Conservation (phyloP, 495 filamentous ascomycete genomes). For the Neurospora sublineolata region DNA sequence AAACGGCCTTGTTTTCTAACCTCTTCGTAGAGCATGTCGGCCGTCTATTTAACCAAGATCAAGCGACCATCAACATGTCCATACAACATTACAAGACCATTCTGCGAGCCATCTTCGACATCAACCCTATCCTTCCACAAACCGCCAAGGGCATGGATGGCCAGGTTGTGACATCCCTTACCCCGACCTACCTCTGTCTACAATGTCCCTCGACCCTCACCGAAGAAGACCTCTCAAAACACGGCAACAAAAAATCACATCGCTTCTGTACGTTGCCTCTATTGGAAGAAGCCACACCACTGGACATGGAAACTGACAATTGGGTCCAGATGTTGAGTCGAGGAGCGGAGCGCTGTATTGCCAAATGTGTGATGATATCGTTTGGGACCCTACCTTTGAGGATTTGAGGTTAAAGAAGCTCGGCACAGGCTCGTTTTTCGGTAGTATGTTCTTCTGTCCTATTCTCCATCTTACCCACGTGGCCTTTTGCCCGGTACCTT, state of each 20-base stretch:
- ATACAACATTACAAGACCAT: slow-evolving; percentile 44
- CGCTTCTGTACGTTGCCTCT: slow-evolving; percentile 46
- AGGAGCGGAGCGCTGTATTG: slow-evolving; percentile 67
- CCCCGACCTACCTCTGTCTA: slow-evolving; percentile 56
- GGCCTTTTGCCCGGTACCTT: background rate
- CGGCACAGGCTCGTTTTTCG: slow-evolving; percentile 40
- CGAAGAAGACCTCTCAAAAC: slow-evolving; percentile 43
- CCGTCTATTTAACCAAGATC: slow-evolving; percentile 37
- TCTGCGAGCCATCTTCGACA: slow-evolving; percentile 39
- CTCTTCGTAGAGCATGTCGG: slow-evolving; percentile 38
- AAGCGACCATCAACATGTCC: slow-evolving; percentile 36
- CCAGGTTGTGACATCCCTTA: slow-evolving; percentile 35
- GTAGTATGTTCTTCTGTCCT: slow-evolving; percentile 9
- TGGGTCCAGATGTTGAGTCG: slow-evolving; percentile 64
- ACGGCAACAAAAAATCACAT: slow-evolving; percentile 48
- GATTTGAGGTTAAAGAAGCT: slow-evolving; percentile 50
- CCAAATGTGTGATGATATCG: slow-evolving; percentile 71
- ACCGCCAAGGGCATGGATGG: slow-evolving; percentile 37
- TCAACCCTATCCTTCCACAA: slow-evolving; percentile 35
- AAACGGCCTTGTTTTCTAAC: slow-evolving; percentile 10
- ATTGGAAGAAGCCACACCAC: background rate
- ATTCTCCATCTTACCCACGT: background rate
- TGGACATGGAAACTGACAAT: slow-evolving; percentile 5
- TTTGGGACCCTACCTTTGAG: slow-evolving; percentile 79
- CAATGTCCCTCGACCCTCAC: slow-evolving; percentile 52